Base-by-base conservation (phyloP, 257 asterid genomes). In the Solanum chiquidenum region DNA sequence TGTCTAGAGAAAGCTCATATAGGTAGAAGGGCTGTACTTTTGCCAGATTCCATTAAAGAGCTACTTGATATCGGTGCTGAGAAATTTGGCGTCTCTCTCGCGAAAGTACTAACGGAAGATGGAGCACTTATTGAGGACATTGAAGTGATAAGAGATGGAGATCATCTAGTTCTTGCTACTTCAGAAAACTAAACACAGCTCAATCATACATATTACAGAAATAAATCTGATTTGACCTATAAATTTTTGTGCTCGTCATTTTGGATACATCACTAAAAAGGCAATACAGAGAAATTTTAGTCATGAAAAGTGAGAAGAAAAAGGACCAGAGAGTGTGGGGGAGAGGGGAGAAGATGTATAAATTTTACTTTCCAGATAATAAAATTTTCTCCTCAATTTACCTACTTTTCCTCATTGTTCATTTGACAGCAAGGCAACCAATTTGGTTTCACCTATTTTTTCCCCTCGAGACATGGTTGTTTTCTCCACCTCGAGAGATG, bases 81-180 rank as follows among this genome's bases (percentile, higher is more conserved):
- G 73, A 96, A 91, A 86, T 96, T 90, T 85, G 95, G 96, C 5
- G 49, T 93, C 34, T 75, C 69, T 58, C 87, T 93, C 35, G 88
- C 94, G 29, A 92, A 73, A 88, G 91, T 96, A 75, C 83, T 90
- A 25, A 91, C 92, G 1, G 88, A 87, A 86, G 95, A 92, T 20
- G 96, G 99, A 83, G 94, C 93, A 60, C 83, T 88, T 83, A 83
- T 95, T 31, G 96, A 95, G 85, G 98, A 94, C 20, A 83, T 91
- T 62, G 91, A 16, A 35, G 92, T 92, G 6, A 87, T 95, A 44
- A 92, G 99, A 90, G 99, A 96, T 62, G 95, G 95, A 3, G 98
- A 96, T 92, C 94, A 91, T 89, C 94, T 96, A 23, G 60, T 92
- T 83, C 91, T 94, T 86, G 91, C 92, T 85, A 62, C 89, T 86